Conservation (phyloP, 257 asterid genomes). For the Rubia yunnanensis region DNA sequence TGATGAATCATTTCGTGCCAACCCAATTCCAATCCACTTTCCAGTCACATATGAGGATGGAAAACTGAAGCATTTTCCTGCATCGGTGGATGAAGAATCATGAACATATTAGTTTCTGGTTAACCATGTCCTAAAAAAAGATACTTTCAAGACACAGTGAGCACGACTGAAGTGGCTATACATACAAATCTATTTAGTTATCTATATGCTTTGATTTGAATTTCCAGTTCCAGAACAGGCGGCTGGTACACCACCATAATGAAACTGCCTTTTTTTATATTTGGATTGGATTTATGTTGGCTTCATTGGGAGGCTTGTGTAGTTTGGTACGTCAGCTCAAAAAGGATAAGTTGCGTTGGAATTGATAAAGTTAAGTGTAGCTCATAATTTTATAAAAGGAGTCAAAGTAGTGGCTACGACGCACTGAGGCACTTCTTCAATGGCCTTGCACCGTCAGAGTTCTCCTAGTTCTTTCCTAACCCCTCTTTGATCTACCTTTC, state of each 20-base stretch:
- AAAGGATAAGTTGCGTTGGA: constrained; percentile 10
- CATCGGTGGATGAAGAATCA: too few relatives aligned
- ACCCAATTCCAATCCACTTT: background rate
- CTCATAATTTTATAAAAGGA: constrained; percentile 7
- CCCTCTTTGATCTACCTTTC: too few relatives aligned
- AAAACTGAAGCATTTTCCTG: constrained; percentile 5
- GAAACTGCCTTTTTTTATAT: background rate
- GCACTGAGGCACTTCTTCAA: too few relatives aligned
- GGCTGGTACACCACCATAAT: too few relatives aligned
- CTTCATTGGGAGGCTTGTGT: background rate
- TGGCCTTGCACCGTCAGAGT: too few relatives aligned
- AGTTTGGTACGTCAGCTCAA: too few relatives aligned
- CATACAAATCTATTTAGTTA: background rate
- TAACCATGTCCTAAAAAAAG: too few relatives aligned
- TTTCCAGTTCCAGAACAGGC: too few relatives aligned
- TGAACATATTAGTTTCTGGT: too few relatives aligned
- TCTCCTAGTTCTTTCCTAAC: too few relatives aligned
- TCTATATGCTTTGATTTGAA: too few relatives aligned
- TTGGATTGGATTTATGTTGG: background rate
- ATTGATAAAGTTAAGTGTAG: constrained; percentile 12
- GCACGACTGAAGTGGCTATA: background rate
- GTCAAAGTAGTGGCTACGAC: constrained; percentile 8
- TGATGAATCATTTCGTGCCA: too few relatives aligned
- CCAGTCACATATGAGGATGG: background rate
- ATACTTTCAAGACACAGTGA: constrained; percentile 1